Evolutionary conservation across 768 basidiomycete species (phyloP).

Genomic region (Mycena pura): DNA sequence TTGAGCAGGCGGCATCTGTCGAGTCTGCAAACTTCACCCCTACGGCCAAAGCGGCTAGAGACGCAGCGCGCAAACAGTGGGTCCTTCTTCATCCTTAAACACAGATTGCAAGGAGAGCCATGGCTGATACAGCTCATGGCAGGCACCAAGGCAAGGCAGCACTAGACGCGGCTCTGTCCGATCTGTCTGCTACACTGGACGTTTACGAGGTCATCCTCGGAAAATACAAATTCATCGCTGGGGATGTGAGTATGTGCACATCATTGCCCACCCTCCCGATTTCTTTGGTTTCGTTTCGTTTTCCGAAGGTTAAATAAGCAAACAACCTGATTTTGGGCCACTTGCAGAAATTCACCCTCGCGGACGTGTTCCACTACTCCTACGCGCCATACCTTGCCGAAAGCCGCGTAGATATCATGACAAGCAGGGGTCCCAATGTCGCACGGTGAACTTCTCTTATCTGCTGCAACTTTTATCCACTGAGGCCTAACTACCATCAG

Average conservation of each 20-base stretch:
- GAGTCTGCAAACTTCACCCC: neutral
- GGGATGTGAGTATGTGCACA: no score
- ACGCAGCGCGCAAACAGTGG: neutral
- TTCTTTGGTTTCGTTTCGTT: no score
- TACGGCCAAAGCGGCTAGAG: no score
- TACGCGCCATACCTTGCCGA: neutral
- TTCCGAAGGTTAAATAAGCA: no score
- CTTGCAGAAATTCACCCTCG: no score
- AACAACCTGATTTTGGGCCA: no score
- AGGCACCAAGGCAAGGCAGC: neutral
- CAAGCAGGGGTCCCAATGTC: slow-evolving; percentile 5
- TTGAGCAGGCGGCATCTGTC: neutral
- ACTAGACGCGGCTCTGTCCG: neutral
- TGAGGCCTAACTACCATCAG: no score
- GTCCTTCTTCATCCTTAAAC: neutral
- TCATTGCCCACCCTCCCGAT: no score
- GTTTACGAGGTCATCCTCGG: neutral
- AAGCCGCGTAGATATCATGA: neutral
- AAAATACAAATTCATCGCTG: neutral
- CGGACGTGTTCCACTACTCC: neutral
- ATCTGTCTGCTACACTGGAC: neutral
- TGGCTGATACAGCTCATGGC: neutral
- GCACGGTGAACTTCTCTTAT: no score
- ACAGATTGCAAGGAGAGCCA: neutral
- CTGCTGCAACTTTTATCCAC: no score